Conservation (phyloP, 441 rosid species). For the Raphanus hybrid region DNA sequence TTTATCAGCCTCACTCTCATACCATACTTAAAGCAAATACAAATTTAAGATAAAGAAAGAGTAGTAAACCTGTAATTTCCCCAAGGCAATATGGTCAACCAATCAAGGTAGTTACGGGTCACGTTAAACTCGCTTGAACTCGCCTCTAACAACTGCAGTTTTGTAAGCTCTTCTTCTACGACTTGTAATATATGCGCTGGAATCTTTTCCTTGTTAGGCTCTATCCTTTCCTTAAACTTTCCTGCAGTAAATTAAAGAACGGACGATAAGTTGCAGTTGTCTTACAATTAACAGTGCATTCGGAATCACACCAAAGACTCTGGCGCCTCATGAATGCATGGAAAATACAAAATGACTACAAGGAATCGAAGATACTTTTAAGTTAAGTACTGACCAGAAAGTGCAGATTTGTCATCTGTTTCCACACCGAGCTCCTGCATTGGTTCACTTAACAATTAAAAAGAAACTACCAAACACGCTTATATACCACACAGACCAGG, state of each 20-base stretch:
- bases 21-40: background rate
- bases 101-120: slow-evolving; percentile 46
- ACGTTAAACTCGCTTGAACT: slow-evolving; percentile 86
- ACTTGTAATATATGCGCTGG: slow-evolving; percentile 83
- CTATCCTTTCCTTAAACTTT: slow-evolving; percentile 64
- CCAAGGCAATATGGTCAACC: slow-evolving; percentile 86
- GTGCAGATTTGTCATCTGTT: slow-evolving; percentile 99
- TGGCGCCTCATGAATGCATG: no score
- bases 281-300: slow-evolving; percentile 7
- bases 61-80: slow-evolving; percentile 74
- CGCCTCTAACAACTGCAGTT: slow-evolving; percentile 56
- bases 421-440: slow-evolving; percentile 96
- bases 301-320: background rate
- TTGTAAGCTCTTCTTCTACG: slow-evolving; percentile 83
- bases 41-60: slow-evolving; percentile 2
- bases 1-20: slow-evolving; percentile 15
- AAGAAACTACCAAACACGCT: slow-evolving; percentile 25
- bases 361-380: slow-evolving; percentile 9
- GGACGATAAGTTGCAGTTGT: background rate
- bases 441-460: slow-evolving; percentile 25
- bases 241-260: slow-evolving; percentile 63
- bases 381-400: slow-evolving; percentile 68
- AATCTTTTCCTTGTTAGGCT: slow-evolving; percentile 60
- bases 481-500: no score
- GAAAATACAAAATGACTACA: background rate